Evolutionary conservation across 1,139 yeast species (phyloP).

Genomic region (Debaryomyces coudertii): DNA sequence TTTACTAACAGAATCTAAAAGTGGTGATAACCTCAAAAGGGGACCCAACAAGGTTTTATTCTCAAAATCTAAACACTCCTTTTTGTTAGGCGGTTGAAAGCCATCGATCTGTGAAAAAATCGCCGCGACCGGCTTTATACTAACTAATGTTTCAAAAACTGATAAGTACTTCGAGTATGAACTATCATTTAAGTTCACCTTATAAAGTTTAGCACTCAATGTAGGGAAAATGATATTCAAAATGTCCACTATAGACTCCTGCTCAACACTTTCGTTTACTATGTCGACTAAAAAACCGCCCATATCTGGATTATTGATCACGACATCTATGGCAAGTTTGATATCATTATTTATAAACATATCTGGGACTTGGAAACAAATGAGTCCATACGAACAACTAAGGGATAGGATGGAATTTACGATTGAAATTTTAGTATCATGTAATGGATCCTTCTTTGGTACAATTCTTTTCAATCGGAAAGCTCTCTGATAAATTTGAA

Average conservation of each 20-base stretch:
- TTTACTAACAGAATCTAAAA: constrained; percentile 48
- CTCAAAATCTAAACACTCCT: constrained; percentile 57
- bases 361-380: constrained; percentile 70
- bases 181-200: constrained; percentile 46
- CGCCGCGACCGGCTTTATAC: constrained; percentile 64
- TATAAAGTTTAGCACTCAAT: constrained; percentile 35
- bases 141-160: constrained; percentile 61
- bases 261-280: constrained; percentile 61
- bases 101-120: constrained; percentile 59
- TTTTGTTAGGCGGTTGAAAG: constrained; percentile 48
- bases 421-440: constrained; percentile 40
- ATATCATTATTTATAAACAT: constrained; percentile 55
- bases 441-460: constrained; percentile 43
- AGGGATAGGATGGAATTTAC: constrained; percentile 56
- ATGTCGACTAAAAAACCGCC: constrained; percentile 62
- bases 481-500: constrained; percentile 44
- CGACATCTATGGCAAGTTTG: constrained; percentile 27
- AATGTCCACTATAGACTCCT: constrained; percentile 65
- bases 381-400: constrained; percentile 67
- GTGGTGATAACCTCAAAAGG: constrained; percentile 72
- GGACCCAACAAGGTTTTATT: constrained; percentile 74
- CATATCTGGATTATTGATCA: constrained; percentile 42
- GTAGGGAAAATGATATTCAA: constrained; percentile 58
- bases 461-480: constrained; percentile 43
- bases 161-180: constrained; percentile 55